Base-by-base conservation (phyloP, 768 basidiomycete species). In the Xerocomus brunneocitrinus region DNA sequence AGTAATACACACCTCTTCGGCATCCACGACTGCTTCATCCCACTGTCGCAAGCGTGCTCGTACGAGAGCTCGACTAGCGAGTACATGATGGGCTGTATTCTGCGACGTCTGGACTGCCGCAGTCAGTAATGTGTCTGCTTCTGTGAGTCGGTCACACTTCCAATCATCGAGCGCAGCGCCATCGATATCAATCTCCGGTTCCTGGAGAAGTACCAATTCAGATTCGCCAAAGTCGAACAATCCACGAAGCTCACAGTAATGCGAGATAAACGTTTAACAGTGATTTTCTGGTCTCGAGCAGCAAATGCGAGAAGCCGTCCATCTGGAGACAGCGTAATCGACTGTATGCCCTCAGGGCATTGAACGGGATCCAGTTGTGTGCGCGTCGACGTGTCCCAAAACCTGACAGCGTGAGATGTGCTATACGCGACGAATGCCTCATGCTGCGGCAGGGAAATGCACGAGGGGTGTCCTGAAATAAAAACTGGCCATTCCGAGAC, bases 41-140 rank as follows among this genome's bases (percentile, higher is more conserved):
- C 54, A 56, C 3, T 39, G n/a, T n/a, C 14, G 2, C 14, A 59
- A 32, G 5, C 38, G 59, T 10, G 54, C n/a, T 2, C 40, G 19
- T 2, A 59, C n/a, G 24, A 60, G 44, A 0, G 57, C 48, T 42
- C 51, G 25, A 19, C 34, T 39, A 5, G 57, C 54, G 9, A 60
- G 30, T 3, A 16, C 39, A 31, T 50, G 28, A 32, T 46, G 43
- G 16, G 8, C 14, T 6, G 13, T 1, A n/a, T 28, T 6, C 12
- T 12, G 19, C 10, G 54, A 36, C 16, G 0, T 2, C 3, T 12
- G 1, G 4, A 50, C 34, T n/a, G 31, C n/a, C 19, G 28, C 16
- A 0, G 41, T 49, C 44, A 59, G 24, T 2, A 34, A 36, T 3
- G 16, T 28, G 5, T 58, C 40, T 1, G 27, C 24, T 3, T 27